Base-by-base conservation (phyloP, 441 rosid genomes). In the Bruguiera hainesii region DNA sequence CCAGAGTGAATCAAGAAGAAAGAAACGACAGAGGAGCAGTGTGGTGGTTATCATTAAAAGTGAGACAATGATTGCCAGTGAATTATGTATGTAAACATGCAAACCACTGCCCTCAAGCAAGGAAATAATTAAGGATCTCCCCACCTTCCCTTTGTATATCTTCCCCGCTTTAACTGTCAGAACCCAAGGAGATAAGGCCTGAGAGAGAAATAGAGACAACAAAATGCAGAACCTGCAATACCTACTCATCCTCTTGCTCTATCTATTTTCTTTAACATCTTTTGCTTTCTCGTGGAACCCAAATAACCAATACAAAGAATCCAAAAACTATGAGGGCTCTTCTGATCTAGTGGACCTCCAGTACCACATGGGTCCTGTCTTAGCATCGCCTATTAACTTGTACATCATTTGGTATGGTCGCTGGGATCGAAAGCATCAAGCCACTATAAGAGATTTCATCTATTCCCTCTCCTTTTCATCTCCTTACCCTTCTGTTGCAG, bases 321-420 rank as follows among this genome's bases (percentile, higher is more conserved):
- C 73, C 29, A 78, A 79, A 51, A 78, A 78, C 73, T 85, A 72
- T 65, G 89, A 82, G 65, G 93, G 90, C 8, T 84, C 90, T 6
- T 83, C 90, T 56, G 84, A 86, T 61, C 70, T 80, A 5, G 80
- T 71, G 9, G 75, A 82, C 65, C 84, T 86, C 51, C 73, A 79
- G 60, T 88, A 86, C 75, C 91, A 84, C 79, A 84, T 84, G 91
- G 94, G 94, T 20, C 91, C 94, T 37, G 89, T 84, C 30, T 77
- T 88, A 49, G 78, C 89, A 7, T 79, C 87, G 10, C 79, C 87
- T 60, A 68, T 82, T 63, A 79, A 67, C 31, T 31, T 86, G 60
- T 86, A 83, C 70, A 74, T 88, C 29, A 79, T 84, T 68, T 86
- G 94, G 94, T 88, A 84, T 77, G 94, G 94, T 62, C 82, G 57